A percentile compares a stretch with the other conserved stretches of the same genome.
Conservation (phyloP, 768 basidiomycete genomes). For the Scleroderma bovista region DNA sequence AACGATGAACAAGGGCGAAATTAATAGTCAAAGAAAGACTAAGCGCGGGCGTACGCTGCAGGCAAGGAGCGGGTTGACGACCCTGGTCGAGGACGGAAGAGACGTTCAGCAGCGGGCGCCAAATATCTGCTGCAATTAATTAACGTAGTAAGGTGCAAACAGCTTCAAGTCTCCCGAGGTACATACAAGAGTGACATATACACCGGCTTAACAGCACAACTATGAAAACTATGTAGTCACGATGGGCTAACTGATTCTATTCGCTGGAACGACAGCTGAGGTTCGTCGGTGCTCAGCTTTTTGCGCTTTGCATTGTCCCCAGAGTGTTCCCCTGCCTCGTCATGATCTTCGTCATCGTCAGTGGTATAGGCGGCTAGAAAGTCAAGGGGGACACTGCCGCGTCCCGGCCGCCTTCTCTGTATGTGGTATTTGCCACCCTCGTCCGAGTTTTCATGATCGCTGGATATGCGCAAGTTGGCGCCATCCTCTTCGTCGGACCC, state of each 20-base stretch:
- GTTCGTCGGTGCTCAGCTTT: neutral
- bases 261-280: neutral
- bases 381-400: slow-evolving; percentile 32
- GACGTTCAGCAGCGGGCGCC: slow-evolving; percentile 4
- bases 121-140: neutral
- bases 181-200: no score
- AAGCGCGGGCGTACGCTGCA: neutral
- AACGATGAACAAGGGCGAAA: neutral
- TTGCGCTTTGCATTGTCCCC: slow-evolving; percentile 25
- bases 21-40: slow-evolving; percentile 3
- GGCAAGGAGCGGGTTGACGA: slow-evolving; percentile 2
- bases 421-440: slow-evolving; percentile 58
- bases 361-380: slow-evolving; percentile 48
- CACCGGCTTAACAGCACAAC: no score
- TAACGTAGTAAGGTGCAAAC: neutral
- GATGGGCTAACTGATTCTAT: no score
- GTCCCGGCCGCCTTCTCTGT: slow-evolving; percentile 40
- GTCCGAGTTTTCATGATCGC: slow-evolving; percentile 29
- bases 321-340: slow-evolving; percentile 18
- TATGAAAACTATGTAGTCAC: no score
- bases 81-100: slow-evolving; percentile 3
- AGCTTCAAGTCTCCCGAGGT: slow-evolving; percentile 8
- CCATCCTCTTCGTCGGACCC: slow-evolving; percentile 21
- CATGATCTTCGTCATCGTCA: slow-evolving; percentile 41
- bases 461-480: slow-evolving; percentile 12